A percentile compares a stretch with the other conserved stretches of the same genome.
These are phyloP conservation scores for Tremellales sp. DNA, from an alignment of 1,284 basidiomycete species.

Conservation along the genomic window DNA sequence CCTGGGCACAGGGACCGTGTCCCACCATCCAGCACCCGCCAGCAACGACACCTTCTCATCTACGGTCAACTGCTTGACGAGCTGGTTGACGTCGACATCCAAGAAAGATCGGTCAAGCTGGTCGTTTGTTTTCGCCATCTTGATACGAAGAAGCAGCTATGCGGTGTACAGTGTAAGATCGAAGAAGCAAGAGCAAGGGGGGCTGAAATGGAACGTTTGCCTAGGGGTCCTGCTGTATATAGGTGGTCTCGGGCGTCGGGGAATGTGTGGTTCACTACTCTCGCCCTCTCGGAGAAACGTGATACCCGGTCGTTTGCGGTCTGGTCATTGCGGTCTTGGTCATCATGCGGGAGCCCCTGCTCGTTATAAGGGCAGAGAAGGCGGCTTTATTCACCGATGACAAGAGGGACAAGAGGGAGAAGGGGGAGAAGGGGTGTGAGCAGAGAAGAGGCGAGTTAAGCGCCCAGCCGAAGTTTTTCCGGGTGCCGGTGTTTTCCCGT, in stretches of 20 bases:
- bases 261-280: too few relatives aligned
- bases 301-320: background rate
- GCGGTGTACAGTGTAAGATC: background rate
- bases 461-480: too few relatives aligned
- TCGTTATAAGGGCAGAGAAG: background rate
- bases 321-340: background rate
- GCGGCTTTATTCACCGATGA: background rate
- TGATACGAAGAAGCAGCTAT: too few relatives aligned
- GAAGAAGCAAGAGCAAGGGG: background rate
- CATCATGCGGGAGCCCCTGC: background rate
- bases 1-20: conserved; percentile 2
- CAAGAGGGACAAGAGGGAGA: background rate
- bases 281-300: background rate
- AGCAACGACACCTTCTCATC: conserved; percentile 39
- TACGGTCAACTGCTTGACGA: conserved; percentile 23
- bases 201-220: background rate
- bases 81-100: conserved; percentile 17
- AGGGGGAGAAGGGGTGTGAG: background rate
- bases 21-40: conserved; percentile 34
- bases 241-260: background rate
- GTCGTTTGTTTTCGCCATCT: background rate
- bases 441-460: too few relatives aligned
- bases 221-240: background rate
- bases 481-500: too few relatives aligned
- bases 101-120: conserved; percentile 30